Percentiles rank a stretch among this genome's conserved stretches.
Conservation (phyloP, 768 basidiomycete genomes). For the Tremella yokohamensis region DNA sequence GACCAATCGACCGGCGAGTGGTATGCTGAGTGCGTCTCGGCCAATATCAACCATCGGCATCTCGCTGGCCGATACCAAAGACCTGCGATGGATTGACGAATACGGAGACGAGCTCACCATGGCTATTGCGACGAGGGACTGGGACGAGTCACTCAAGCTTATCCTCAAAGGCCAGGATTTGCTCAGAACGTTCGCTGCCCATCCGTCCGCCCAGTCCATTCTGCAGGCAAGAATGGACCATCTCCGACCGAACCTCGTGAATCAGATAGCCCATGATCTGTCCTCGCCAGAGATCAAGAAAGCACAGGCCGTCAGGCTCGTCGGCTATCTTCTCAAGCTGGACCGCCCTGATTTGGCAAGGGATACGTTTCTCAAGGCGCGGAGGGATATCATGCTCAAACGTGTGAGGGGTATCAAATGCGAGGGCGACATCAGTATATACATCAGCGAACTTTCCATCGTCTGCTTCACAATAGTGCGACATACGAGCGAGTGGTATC, state of each 20-base stretch:
- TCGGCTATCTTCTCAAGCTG: constrained; percentile 69
- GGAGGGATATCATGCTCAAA: constrained; percentile 67
- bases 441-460: constrained; percentile 79
- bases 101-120: constrained; percentile 89
- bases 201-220: constrained; percentile 32
- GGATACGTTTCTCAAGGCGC: constrained; percentile 73
- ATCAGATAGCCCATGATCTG: constrained; percentile 70
- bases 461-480: constrained; percentile 93
- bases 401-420: constrained; percentile 83
- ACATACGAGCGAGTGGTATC: constrained; percentile 96
- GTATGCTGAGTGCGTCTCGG: constrained; percentile 55
- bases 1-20: constrained; percentile 55
- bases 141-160: constrained; percentile 78
- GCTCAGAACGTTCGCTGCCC: constrained; percentile 51
- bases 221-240: constrained; percentile 60
- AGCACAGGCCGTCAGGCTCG: constrained; percentile 65
- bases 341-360: constrained; percentile 74
- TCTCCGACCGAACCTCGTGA: constrained; percentile 65
- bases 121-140: constrained; percentile 80
- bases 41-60: constrained; percentile 64
- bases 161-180: constrained; percentile 69
- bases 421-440: constrained; percentile 79
- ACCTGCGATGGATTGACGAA: constrained; percentile 81
- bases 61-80: constrained; percentile 60
- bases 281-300: constrained; percentile 73